A percentile compares a stretch with the other conserved stretches of the same genome.
These are phyloP conservation scores for Skeletonema potamos DNA, from an alignment of 108 stramenopile genomes.

Conservation along the genomic window DNA sequence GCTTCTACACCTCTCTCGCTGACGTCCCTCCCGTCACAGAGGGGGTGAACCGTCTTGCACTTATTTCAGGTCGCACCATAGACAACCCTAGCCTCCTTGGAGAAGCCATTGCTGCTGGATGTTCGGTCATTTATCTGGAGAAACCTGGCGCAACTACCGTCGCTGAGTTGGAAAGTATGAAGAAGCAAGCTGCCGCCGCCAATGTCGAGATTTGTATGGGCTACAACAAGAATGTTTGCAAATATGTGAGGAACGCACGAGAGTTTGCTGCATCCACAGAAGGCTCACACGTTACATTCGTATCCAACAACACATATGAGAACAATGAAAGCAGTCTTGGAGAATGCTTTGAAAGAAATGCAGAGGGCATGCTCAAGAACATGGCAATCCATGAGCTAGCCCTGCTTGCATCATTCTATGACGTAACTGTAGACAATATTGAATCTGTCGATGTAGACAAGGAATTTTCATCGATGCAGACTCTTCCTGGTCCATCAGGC, in stretches of 20 bases:
- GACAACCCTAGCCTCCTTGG: slow-evolving; percentile 85
- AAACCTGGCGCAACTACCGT: slow-evolving; percentile 92
- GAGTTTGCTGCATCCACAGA: slow-evolving; percentile 60
- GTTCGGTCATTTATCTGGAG: slow-evolving; percentile 83
- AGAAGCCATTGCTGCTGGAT: slow-evolving; percentile 70
- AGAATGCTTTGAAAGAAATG: slow-evolving; percentile 94
- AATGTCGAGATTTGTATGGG: slow-evolving; percentile 89
- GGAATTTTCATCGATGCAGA: slow-evolving; percentile 79
- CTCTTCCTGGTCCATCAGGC: slow-evolving; percentile 75
- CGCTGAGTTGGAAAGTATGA: slow-evolving; percentile 80
- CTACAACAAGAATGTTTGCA: slow-evolving; percentile 96
- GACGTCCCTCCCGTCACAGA: slow-evolving; percentile 74
- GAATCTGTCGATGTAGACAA: slow-evolving; percentile 80
- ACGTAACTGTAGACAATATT: slow-evolving; percentile 87
- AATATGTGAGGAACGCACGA: slow-evolving; percentile 80
- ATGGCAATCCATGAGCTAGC: slow-evolving; percentile 95
- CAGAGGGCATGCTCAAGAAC: slow-evolving; percentile 95
- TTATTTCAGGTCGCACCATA: slow-evolving; percentile 87
- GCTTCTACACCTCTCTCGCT: slow-evolving; percentile 69
- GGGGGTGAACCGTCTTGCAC: slow-evolving; percentile 73
- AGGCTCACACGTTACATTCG: slow-evolving; percentile 83
- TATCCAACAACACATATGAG: slow-evolving; percentile 92
- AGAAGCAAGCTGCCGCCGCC: slow-evolving; percentile 64
- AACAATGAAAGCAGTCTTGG: slow-evolving; percentile 74
- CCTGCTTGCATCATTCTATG: slow-evolving; percentile 85